Evolutionary conservation across 2,329 filamentous ascomycete genomes (phyloP).

Genomic region (Neofusicoccum cordaticola): DNA sequence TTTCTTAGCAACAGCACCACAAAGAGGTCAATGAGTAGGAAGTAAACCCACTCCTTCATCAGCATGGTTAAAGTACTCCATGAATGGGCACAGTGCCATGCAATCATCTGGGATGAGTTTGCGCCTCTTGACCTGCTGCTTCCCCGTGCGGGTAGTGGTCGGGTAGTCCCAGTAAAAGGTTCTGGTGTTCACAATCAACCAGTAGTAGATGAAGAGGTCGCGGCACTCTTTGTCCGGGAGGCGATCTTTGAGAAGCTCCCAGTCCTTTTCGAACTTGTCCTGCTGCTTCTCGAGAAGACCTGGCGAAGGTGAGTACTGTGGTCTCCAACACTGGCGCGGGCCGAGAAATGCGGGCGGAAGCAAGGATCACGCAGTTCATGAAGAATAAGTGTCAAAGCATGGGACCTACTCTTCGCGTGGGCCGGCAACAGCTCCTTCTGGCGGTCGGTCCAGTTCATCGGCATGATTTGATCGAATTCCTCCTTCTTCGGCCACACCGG

Average conservation of each 20-base stretch:
- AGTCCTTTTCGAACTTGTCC: slow-evolving; percentile 52
- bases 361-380: slow-evolving; percentile 5
- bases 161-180: slow-evolving; percentile 57
- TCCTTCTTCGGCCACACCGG: slow-evolving; percentile 62
- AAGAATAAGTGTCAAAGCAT: not conserved
- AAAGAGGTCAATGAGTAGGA: slow-evolving; percentile 1
- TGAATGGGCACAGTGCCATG: slow-evolving; percentile 68
- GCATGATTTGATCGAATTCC: slow-evolving; percentile 60
- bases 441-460: slow-evolving; percentile 51
- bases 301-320: slow-evolving; percentile 6
- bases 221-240: slow-evolving; percentile 40
- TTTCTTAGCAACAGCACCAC: not conserved
- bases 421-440: slow-evolving; percentile 42
- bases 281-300: slow-evolving; percentile 56
- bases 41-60: slow-evolving; percentile 32
- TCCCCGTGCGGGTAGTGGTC: slow-evolving; percentile 35
- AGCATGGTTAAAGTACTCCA: slow-evolving; percentile 67
- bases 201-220: slow-evolving; percentile 52
- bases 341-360: not conserved
- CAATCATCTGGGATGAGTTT: slow-evolving; percentile 52
- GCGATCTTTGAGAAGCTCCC: slow-evolving; percentile 41
- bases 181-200: slow-evolving; percentile 60
- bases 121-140: slow-evolving; percentile 41
- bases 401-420: slow-evolving; percentile 29
- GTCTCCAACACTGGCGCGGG: slow-evolving; percentile 15